Percentiles rank a stretch among this genome's conserved stretches.
phyloP scores from a whole-genome alignment of 164 flowering plant species.

The Magnolia changhungtana region DNA sequence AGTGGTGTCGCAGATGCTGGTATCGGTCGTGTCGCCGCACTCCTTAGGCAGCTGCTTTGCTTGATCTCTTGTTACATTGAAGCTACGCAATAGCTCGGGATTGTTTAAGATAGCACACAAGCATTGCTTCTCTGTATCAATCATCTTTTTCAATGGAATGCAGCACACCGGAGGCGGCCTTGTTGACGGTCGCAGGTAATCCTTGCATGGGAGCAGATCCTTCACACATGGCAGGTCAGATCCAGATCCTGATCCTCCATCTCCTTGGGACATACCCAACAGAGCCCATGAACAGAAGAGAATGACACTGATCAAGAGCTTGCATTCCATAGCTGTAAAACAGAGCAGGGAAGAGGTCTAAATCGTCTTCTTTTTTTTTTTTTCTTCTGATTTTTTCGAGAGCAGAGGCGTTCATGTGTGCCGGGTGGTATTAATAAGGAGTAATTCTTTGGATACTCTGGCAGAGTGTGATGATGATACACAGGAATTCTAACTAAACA shows the following conservation, averaged over 20 bases:
- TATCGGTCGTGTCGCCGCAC: slow-evolving; percentile 35
- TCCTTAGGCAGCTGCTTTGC: slow-evolving; percentile 37
- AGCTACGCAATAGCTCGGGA: slow-evolving; percentile 17
- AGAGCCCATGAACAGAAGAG: slow-evolving; percentile 13
- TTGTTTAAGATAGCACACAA: slow-evolving; percentile 39
- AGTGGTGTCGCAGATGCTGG: slow-evolving; percentile 22
- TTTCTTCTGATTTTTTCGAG: too few species aligned
- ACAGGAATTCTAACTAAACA: too few species aligned
- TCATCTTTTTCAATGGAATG: slow-evolving; percentile 33
- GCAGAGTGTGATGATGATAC: too few species aligned
- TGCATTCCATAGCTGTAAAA: slow-evolving; percentile 10
- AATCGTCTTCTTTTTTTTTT: too few species aligned
- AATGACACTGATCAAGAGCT: neutral
- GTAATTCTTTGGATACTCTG: too few species aligned
- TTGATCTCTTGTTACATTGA: slow-evolving; percentile 33
- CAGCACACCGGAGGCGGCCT: slow-evolving; percentile 38
- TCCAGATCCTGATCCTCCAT: neutral
- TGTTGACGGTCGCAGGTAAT: slow-evolving; percentile 20
- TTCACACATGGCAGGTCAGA: slow-evolving; percentile 27
- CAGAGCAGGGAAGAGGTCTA: neutral
- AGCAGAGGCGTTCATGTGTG: too few species aligned
- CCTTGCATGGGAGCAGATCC: slow-evolving; percentile 44
- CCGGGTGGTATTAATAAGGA: too few species aligned
- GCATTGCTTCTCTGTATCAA: slow-evolving; percentile 26
- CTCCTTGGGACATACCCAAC: slow-evolving; percentile 5